Evolutionary conservation across 768 basidiomycete genomes (phyloP).

Genomic region (Panaeolus cyanescens): DNA sequence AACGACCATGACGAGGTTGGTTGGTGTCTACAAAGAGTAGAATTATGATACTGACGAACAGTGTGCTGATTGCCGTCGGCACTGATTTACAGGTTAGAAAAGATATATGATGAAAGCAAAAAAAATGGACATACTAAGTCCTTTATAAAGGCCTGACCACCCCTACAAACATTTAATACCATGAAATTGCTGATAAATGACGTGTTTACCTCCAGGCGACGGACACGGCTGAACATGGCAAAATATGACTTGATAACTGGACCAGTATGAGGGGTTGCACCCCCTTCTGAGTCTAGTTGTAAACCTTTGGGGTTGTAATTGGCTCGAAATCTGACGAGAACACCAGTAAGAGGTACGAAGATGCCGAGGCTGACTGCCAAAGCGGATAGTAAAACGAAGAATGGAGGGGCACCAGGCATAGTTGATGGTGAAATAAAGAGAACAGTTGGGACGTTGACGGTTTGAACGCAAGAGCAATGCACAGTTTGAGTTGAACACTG

Average conservation of each 20-base stretch:
- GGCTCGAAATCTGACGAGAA: slow-evolving; percentile 75
- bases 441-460: not conserved
- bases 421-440: not conserved
- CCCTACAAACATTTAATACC: slow-evolving; percentile 39
- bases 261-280: slow-evolving; percentile 73
- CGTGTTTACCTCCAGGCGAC: slow-evolving; percentile 66
- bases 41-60: slow-evolving; percentile 58
- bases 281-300: slow-evolving; percentile 76
- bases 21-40: slow-evolving; percentile 59
- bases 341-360: slow-evolving; percentile 64
- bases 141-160: slow-evolving; percentile 78
- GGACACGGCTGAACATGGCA: slow-evolving; percentile 71
- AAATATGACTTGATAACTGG: slow-evolving; percentile 79
- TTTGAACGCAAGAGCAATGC: not conserved
- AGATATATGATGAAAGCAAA: not conserved
- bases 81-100: slow-evolving; percentile 25
- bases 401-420: slow-evolving; percentile 18
- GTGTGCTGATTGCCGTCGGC: slow-evolving; percentile 48
- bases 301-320: slow-evolving; percentile 88
- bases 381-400: slow-evolving; percentile 44
- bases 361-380: slow-evolving; percentile 55
- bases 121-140: slow-evolving; percentile 48
- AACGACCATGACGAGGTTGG: slow-evolving; percentile 62
- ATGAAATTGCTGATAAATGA: not conserved
- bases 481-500: not conserved